A percentile compares a stretch with the other conserved stretches of the same genome.
Evolutionary conservation across 2,329 filamentous ascomycete species (phyloP).

Genomic region (Fusarium verticillioides): DNA sequence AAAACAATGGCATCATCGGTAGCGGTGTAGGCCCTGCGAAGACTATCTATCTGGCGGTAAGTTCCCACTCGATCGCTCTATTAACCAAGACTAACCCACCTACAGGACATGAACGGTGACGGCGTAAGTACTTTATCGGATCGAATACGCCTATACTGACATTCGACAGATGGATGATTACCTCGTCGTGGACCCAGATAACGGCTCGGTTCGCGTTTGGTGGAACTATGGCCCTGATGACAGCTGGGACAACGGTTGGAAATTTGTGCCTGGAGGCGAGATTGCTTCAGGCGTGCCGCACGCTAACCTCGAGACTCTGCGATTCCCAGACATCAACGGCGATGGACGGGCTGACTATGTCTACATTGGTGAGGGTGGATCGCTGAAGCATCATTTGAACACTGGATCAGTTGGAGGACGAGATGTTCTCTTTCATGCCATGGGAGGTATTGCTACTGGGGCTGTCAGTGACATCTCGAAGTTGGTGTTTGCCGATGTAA

Average conservation of each 20-base stretch:
- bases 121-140: not conserved
- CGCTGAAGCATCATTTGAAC: slow-evolving; percentile 36
- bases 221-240: slow-evolving; percentile 7
- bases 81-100: not conserved
- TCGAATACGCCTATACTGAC: not conserved
- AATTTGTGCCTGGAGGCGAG: slow-evolving; percentile 29
- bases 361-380: slow-evolving; percentile 34
- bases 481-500: slow-evolving; percentile 14
- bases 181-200: not conserved
- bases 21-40: not conserved
- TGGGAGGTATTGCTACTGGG: slow-evolving; percentile 3
- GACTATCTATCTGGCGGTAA: slow-evolving; percentile 9
- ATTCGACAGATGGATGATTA: not conserved
- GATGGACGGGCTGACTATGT: slow-evolving; percentile 44
- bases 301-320: slow-evolving; percentile 36
- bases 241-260: slow-evolving; percentile 4
- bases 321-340: slow-evolving; percentile 44
- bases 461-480: not conserved
- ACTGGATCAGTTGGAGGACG: slow-evolving; percentile 12
- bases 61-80: accelerated
- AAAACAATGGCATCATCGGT: slow-evolving; percentile 2
- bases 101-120: slow-evolving; percentile 11
- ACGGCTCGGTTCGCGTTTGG: slow-evolving; percentile 1
- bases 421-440: not conserved
- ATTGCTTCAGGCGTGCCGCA: slow-evolving; percentile 41